Evolutionary conservation across 2,329 filamentous ascomycete species (phyloP).

Genomic region (Alternaria incomplexa): DNA sequence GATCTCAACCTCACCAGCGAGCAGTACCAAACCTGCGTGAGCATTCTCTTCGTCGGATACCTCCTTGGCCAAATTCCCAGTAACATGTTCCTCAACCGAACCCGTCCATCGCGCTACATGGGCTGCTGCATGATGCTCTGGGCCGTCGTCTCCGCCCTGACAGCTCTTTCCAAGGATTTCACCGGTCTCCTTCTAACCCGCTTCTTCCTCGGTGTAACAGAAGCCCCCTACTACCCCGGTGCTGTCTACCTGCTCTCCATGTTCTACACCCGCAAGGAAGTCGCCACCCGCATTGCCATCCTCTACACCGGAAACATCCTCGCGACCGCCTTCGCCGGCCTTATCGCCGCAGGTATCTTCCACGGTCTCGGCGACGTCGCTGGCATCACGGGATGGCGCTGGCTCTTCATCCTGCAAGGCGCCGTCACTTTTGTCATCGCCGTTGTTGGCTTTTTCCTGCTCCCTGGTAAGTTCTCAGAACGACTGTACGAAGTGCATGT

Average conservation of each 20-base stretch:
- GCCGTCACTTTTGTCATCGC: slow-evolving; percentile 43
- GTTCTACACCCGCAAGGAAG: slow-evolving; percentile 49
- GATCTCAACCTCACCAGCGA: slow-evolving; percentile 54
- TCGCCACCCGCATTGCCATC: slow-evolving; percentile 59
- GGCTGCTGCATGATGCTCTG: slow-evolving; percentile 47
- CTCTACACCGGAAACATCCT: slow-evolving; percentile 51
- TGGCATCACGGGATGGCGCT: slow-evolving; percentile 33
- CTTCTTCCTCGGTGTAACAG: slow-evolving; percentile 53
- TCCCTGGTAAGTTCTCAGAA: slow-evolving; percentile 31
- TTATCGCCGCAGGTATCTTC: slow-evolving; percentile 50
- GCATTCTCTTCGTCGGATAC: slow-evolving; percentile 45
- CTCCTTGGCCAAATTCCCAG: slow-evolving; percentile 40
- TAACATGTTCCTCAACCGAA: slow-evolving; percentile 47
- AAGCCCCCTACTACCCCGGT: slow-evolving; percentile 49
- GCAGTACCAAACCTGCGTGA: slow-evolving; percentile 33
- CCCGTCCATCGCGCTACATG: slow-evolving; percentile 35
- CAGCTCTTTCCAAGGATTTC: slow-evolving; percentile 52
- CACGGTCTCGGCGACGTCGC: slow-evolving; percentile 29
- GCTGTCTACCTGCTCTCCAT: slow-evolving; percentile 45
- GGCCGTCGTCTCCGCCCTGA: slow-evolving; percentile 53
- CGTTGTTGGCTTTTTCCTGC: slow-evolving; percentile 48
- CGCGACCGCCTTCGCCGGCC: slow-evolving; percentile 51
- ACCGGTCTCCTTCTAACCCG: slow-evolving; percentile 52
- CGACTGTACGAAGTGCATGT: too few species aligned
- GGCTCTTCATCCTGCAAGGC: slow-evolving; percentile 41